Evolutionary conservation across 495 filamentous ascomycete genomes (phyloP), one percentile per base, ranked within the genome.

Genomic region (Penicillium alfredii): DNA sequence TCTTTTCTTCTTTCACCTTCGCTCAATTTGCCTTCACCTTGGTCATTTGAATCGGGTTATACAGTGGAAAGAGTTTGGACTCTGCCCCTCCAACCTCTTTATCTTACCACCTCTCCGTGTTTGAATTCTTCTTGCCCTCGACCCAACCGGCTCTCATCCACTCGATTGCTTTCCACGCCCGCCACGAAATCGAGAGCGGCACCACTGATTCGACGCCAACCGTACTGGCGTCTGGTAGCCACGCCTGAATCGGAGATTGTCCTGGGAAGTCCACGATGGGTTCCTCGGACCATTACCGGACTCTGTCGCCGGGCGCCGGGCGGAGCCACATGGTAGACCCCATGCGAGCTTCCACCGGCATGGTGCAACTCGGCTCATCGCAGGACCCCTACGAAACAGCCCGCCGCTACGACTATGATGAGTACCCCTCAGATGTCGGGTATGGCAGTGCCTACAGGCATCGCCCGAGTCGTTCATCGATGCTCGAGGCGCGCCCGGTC

Each of bases 271-370:
- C 12, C 21, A 36, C 8, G 1, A 54, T 54, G 51, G 23, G 34
- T 8, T 43, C 32, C 29, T 47, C 51, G 17, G 46, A 15, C 20
- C 34, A 49, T 31, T 32, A 55, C 22, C 53, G 53, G 7, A 44
- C 21, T 21, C 30, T 58, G 8, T 70, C 68, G 17, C 65, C 68
- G 6, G 45, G 45, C 14, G 53, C 50, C 34, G 52, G 54, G 23
- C 58, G 64, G 18, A 33, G 48, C 17, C 32, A 42, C 35, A 23
- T 64, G 41, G 41, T 51, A 13, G 66, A 70, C 30, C 61, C 68
- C 9, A 58, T 68, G 55, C 60, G 68, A 13, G 64, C 68, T 11
- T 72, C 68, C 9, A 72, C 68, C n/a, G 68, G 67, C 16, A 71
- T 57, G 21, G 56, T 72, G 22, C 51, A 59, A 33, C 47, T 64